Percentiles rank a stretch among this genome's conserved stretches.
Evolutionary conservation across 176 grass and related monocot genomes (phyloP).

Genomic region (Zizania latifolia): DNA sequence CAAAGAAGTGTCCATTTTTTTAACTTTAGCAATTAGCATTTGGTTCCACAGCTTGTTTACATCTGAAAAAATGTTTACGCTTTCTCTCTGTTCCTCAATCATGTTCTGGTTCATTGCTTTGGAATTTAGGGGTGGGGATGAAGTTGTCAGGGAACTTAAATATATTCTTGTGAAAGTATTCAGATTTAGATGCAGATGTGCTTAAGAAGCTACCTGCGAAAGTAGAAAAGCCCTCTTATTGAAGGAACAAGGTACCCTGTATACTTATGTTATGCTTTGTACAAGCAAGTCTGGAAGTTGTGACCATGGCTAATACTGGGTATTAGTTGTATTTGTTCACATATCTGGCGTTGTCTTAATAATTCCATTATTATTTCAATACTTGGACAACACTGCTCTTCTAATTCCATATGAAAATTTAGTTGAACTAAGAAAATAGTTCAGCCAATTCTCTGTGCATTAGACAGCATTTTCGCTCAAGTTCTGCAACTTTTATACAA

Average conservation of each 20-base stretch:
- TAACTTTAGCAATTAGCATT: not conserved
- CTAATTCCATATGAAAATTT: constrained; percentile 6
- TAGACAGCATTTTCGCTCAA: not conserved
- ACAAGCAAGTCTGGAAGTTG: constrained; percentile 16
- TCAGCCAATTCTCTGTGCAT: not conserved
- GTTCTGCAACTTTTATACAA: constrained; percentile 2
- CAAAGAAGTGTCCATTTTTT: not conserved
- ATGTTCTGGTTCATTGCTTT: not conserved
- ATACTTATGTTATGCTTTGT: not conserved
- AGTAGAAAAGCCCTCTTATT: not conserved
- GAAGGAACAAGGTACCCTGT: constrained; percentile 28
- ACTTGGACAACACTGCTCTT: constrained; percentile 13
- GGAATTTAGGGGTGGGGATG: not conserved
- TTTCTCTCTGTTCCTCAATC: not conserved
- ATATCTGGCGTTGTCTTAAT: not conserved
- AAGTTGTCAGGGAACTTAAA: constrained; percentile 9
- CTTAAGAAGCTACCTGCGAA: constrained; percentile 10
- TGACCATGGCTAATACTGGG: constrained; percentile 14
- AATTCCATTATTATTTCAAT: not conserved
- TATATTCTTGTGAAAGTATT: constrained; percentile 22
- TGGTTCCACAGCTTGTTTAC: not conserved
- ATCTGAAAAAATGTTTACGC: not conserved
- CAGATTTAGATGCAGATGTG: constrained; percentile 24
- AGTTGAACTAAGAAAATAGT: not conserved
- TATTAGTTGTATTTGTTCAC: constrained; percentile 19